Conservation (phyloP, 352 stramenopile species). For the Hyaloperonospora brassicae region DNA sequence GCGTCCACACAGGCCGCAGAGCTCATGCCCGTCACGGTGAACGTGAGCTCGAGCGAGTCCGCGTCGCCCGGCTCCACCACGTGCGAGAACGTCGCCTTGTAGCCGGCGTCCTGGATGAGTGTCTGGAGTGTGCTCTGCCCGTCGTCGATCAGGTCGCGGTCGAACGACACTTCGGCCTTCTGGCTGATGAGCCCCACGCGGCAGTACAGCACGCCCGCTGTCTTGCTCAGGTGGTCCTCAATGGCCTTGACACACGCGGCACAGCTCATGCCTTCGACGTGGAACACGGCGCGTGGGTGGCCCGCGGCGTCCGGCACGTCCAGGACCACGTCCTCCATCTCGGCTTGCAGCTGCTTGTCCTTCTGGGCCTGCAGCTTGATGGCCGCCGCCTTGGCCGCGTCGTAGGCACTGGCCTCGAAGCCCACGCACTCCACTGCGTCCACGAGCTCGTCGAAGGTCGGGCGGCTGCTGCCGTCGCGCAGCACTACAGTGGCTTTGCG, state of each 20-base stretch:
- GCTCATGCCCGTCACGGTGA: slow-evolving; percentile 63
- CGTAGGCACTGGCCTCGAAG: slow-evolving; percentile 51
- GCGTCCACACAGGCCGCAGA: slow-evolving; percentile 52
- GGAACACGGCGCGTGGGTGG: slow-evolving; percentile 71
- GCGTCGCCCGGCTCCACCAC: slow-evolving; percentile 65
- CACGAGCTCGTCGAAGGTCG: slow-evolving; percentile 44
- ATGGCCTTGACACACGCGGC: slow-evolving; percentile 84
- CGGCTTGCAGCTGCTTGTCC: slow-evolving; percentile 13
- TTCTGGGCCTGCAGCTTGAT: slow-evolving; percentile 43
- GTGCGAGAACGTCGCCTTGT: slow-evolving; percentile 72
- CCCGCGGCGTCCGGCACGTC: slow-evolving; percentile 18
- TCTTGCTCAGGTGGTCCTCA: slow-evolving; percentile 63
- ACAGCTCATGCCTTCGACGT: slow-evolving; percentile 82
- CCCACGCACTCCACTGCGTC: slow-evolving; percentile 77
- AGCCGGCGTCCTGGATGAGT: slow-evolving; percentile 69
- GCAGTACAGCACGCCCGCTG: slow-evolving; percentile 59
- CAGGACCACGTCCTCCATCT: slow-evolving; percentile 9
- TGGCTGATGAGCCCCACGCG: slow-evolving; percentile 80
- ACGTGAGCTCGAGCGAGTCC: slow-evolving; percentile 76
- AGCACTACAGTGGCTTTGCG: slow-evolving; percentile 55
- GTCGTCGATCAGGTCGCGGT: slow-evolving; percentile 59
- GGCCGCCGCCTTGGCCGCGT: slow-evolving; percentile 43
- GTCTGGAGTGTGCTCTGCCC: slow-evolving; percentile 38
- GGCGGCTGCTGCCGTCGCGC: slow-evolving; percentile 34
- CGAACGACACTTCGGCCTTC: slow-evolving; percentile 80